A percentile compares a stretch with the other conserved stretches of the same genome.
Conservation (phyloP, 805 yeast species). For the Candida palmyrensis region DNA sequence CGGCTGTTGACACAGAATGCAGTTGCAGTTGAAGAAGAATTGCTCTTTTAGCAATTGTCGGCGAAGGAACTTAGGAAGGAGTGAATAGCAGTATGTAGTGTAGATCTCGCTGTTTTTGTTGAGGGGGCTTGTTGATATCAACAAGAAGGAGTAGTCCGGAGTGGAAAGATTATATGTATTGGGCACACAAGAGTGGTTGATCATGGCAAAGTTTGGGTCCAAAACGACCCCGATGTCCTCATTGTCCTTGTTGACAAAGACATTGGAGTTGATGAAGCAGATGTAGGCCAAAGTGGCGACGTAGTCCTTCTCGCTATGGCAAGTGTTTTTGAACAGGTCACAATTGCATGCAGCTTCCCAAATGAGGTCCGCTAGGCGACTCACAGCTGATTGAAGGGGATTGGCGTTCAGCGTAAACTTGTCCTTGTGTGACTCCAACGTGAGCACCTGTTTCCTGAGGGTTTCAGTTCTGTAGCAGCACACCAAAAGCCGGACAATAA, state of each 20-base stretch:
- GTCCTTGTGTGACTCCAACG: constrained; percentile 1
- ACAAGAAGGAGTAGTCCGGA: background rate
- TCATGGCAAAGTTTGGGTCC: constrained; percentile 31
- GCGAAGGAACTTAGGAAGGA: constrained; percentile 1
- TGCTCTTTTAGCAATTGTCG: background rate
- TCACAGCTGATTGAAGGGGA: background rate
- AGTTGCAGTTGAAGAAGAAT: constrained; percentile 3
- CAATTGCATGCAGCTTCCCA: background rate
- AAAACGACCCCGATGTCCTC: constrained; percentile 28
- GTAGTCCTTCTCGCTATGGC: constrained; percentile 1
- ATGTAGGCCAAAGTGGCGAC: constrained; percentile 7
- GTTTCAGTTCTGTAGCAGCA: background rate
- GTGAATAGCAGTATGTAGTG: background rate
- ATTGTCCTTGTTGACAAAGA: constrained; percentile 16
- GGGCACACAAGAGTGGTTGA: constrained; percentile 39
- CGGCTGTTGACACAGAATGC: constrained; percentile 1
- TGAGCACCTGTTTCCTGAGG: background rate
- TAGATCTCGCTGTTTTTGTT: background rate
- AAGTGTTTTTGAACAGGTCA: background rate
- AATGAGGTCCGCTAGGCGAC: background rate
- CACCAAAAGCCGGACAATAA: background rate
- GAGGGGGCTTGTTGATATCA: background rate
- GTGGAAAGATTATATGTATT: constrained; percentile 13
- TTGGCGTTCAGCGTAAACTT: background rate
- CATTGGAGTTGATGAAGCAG: constrained; percentile 24